A percentile compares a stretch with the other conserved stretches of the same genome.
phyloP scores from a whole-genome alignment of 768 basidiomycete species.

The Lentinula raphanica region DNA sequence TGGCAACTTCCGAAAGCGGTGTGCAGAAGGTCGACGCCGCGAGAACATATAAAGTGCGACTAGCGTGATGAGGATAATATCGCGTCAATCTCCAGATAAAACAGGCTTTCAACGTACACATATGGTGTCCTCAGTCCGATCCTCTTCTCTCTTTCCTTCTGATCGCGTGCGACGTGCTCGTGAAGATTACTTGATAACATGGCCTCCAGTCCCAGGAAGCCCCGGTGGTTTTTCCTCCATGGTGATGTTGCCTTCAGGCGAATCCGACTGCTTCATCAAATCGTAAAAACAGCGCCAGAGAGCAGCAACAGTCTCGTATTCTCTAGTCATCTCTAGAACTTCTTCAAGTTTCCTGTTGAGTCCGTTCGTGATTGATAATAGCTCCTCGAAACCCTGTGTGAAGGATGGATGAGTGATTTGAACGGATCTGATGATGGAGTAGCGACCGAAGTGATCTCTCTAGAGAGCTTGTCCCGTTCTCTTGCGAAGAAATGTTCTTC shows the following conservation, averaged over 20 bases:
- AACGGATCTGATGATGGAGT: neutral
- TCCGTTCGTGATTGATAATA: slow-evolving; percentile 78
- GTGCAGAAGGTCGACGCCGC: no score
- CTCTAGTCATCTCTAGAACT: slow-evolving; percentile 85
- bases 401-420: neutral
- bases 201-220: slow-evolving; percentile 72
- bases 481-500: slow-evolving; percentile 71
- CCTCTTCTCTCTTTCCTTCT: no score
- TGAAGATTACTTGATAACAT: slow-evolving; percentile 43
- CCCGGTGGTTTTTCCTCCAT: slow-evolving; percentile 32
- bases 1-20: no score
- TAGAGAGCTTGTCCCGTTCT: slow-evolving; percentile 69
- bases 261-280: slow-evolving; percentile 58
- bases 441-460: slow-evolving; percentile 67
- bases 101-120: no score
- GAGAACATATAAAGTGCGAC: no score
- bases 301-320: slow-evolving; percentile 81
- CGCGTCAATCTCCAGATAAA: no score
- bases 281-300: slow-evolving; percentile 81
- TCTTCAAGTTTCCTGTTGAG: slow-evolving; percentile 91
- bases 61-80: no score
- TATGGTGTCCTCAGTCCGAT: no score
- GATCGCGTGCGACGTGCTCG: no score
- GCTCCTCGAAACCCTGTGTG: slow-evolving; percentile 79
- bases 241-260: slow-evolving; percentile 25